Percentiles rank a stretch among this genome's conserved stretches.
Conservation (phyloP, 371 early-diverging fungal species). For the Rhizopus sp. region DNA sequence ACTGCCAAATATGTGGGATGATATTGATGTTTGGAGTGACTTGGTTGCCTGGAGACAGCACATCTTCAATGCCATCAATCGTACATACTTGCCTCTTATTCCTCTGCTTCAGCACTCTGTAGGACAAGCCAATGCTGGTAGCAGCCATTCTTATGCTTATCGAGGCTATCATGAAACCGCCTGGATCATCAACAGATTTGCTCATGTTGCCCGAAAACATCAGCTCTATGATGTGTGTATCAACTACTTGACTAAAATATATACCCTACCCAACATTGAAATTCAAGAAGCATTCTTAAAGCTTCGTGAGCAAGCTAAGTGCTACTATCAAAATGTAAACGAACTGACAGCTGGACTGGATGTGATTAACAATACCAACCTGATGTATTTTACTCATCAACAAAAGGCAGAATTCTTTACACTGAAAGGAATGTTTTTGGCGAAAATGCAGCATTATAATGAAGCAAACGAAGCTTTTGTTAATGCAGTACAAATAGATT, state of each 20-base stretch:
- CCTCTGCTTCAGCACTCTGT: constrained; percentile 60
- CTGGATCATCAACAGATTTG: constrained; percentile 99
- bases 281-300: constrained; percentile 98
- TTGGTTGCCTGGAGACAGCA: constrained; percentile 98
- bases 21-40: constrained; percentile 98
- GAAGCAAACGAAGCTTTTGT: constrained; percentile 95
- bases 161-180: constrained; percentile 99
- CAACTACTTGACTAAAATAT: constrained; percentile 92
- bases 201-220: constrained; percentile 97
- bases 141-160: constrained; percentile 85
- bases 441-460: constrained; percentile 81
- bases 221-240: constrained; percentile 93
- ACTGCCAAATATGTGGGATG: constrained; percentile 96
- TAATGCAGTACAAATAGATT: constrained; percentile 90
- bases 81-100: constrained; percentile 88
- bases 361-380: constrained; percentile 98
- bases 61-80: constrained; percentile 94
- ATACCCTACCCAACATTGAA: constrained; percentile 99
- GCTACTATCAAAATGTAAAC: constrained; percentile 82
- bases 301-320: constrained; percentile 98
- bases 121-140: constrained; percentile 52
- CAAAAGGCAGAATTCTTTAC: constrained; percentile 98
- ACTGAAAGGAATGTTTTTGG: constrained; percentile 92
- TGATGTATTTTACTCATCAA: constrained; percentile 88
- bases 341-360: constrained; percentile 94